Conservation (phyloP, 148 eudicot genomes). For the Polygonum aviculare region DNA sequence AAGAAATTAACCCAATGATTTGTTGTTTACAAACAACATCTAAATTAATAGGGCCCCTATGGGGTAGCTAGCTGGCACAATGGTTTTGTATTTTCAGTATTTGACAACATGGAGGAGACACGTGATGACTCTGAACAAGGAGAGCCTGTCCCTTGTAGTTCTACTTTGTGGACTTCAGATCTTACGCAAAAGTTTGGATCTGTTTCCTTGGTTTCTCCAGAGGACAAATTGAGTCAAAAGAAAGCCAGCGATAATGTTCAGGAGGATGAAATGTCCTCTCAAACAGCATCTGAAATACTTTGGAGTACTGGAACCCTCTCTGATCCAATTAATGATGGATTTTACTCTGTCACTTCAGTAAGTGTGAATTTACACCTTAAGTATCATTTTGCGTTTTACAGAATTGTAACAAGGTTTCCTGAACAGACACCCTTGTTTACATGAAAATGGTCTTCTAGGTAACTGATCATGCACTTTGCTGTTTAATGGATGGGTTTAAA, state of each 20-base stretch:
- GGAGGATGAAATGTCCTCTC: conserved; percentile 33
- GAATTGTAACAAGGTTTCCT: neutral
- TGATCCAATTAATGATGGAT: conserved; percentile 85
- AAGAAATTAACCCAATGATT: conserved; percentile 17
- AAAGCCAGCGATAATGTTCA: conserved; percentile 31
- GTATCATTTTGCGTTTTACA: neutral
- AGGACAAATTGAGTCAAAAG: conserved; percentile 35
- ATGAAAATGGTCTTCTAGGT: neutral
- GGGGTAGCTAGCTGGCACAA: conserved; percentile 38
- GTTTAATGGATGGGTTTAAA: neutral
- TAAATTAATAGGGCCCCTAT: conserved; percentile 26
- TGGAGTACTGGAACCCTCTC: conserved; percentile 88
- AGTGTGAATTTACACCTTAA: conserved; percentile 18
- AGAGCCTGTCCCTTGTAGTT: conserved; percentile 53
- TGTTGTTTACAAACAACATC: conserved; percentile 5
- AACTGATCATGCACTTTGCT: neutral
- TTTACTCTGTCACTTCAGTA: conserved; percentile 79
- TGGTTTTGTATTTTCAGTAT: conserved; percentile 35
- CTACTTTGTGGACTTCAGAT: conserved; percentile 70
- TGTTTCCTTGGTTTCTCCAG: conserved; percentile 59
- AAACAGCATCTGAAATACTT: conserved; percentile 65
- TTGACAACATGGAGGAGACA: conserved; percentile 57
- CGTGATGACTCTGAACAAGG: conserved; percentile 49
- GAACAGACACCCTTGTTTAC: neutral
- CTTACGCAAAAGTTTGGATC: conserved; percentile 63